Conservation (phyloP, 352 stramenopile species). For the Phytophthora sp. region DNA sequence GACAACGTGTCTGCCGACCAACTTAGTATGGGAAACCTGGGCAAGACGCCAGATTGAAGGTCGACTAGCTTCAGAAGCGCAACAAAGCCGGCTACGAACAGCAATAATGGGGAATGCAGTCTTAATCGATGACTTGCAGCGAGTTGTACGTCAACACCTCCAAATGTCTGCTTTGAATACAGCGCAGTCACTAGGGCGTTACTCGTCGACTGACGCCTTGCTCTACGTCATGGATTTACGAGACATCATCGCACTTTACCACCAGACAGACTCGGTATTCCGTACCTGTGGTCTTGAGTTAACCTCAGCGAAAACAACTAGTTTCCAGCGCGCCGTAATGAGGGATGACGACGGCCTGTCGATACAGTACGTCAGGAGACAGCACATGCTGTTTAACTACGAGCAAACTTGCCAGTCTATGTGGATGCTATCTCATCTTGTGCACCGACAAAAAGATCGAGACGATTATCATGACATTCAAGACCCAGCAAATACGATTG, state of each 20-base stretch:
- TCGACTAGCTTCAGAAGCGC: neutral
- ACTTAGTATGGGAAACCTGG: neutral
- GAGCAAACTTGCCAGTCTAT: neutral
- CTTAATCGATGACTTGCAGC: neutral
- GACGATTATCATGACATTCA: neutral
- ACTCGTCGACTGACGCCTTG: neutral
- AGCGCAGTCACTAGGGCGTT: neutral
- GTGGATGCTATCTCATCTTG: constrained; percentile 6
- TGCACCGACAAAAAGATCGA: constrained; percentile 2
- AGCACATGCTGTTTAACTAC: constrained; percentile 11
- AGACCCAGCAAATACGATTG: constrained; percentile 1
- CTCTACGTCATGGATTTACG: constrained; percentile 1
- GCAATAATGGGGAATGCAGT: neutral
- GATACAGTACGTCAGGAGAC: neutral
- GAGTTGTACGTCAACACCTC: neutral
- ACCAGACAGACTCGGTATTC: neutral
- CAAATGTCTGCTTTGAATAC: neutral
- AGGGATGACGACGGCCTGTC: neutral
- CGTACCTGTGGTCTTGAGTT: neutral
- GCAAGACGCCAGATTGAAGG: neutral
- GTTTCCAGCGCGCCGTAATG: neutral
- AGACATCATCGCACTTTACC: neutral
- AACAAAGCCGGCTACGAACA: neutral
- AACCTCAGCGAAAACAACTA: neutral
- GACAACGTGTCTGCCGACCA: neutral